phyloP scores from a whole-genome alignment of 2,329 filamentous ascomycete species.

The Aspergillus hiratsukae region DNA sequence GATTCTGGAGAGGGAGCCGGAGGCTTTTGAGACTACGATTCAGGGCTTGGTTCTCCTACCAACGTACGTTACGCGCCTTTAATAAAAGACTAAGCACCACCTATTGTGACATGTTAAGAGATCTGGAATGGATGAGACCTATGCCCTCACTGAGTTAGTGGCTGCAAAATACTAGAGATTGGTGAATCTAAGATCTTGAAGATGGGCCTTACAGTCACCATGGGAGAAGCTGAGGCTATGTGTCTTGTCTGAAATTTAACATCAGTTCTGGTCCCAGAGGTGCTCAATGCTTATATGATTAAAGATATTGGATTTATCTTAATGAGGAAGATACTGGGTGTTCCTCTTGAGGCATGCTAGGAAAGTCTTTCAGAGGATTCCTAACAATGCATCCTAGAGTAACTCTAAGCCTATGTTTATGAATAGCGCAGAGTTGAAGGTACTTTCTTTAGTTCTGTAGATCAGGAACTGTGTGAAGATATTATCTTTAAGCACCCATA shows the following conservation, averaged over 20 bases:
- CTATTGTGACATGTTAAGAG: not conserved
- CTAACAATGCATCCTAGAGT: constrained; percentile 2
- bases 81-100: not conserved
- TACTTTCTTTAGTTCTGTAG: constrained; percentile 11
- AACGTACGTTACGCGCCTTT: not conserved
- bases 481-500: constrained; percentile 15
- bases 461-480: constrained; percentile 12
- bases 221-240: not conserved
- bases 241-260: not conserved
- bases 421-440: constrained; percentile 10
- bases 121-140: not conserved
- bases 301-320: constrained; percentile 13
- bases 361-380: constrained; percentile 4
- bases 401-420: constrained; percentile 5
- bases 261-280: constrained; percentile 6
- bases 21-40: constrained; percentile 38
- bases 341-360: constrained; percentile 6
- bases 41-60: constrained; percentile 3
- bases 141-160: not conserved
- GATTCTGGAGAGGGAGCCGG: constrained; percentile 42
- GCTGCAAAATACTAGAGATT: not conserved
- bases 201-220: not conserved
- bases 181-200: not conserved
- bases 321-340: constrained; percentile 12
- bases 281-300: constrained; percentile 13